Evolutionary conservation across 345 rosid species (phyloP).

Genomic region (Pistacia integerrima): DNA sequence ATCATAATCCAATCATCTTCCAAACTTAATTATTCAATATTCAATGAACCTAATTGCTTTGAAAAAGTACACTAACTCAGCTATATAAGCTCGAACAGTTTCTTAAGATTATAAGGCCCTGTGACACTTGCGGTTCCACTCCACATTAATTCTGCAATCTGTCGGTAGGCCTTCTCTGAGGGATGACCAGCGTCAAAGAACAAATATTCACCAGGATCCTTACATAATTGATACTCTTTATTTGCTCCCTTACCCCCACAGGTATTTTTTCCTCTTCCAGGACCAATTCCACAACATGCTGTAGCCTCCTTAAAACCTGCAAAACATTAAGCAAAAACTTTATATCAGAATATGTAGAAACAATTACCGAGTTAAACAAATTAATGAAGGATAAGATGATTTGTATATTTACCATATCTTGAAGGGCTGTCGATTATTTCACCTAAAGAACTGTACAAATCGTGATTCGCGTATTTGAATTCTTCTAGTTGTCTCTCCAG

Average conservation of each 20-base stretch:
- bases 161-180: constrained; percentile 34
- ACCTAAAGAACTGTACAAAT: constrained; percentile 9
- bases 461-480: constrained; percentile 24
- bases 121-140: constrained; percentile 17
- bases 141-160: constrained; percentile 43
- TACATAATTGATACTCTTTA: constrained; percentile 23
- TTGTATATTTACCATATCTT: constrained; percentile 27
- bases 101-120: constrained; percentile 25
- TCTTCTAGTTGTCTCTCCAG: constrained; percentile 22
- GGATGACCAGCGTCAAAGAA: constrained; percentile 41
- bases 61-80: background rate
- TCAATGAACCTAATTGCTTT: too few species aligned
- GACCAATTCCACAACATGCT: constrained; percentile 26
- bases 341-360: too few species aligned
- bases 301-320: constrained; percentile 25
- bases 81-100: constrained; percentile 10
- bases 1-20: too few species aligned
- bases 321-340: background rate
- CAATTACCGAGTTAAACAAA: too few species aligned
- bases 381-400: too few species aligned
- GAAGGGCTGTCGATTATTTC: constrained; percentile 31
- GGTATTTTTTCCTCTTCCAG: background rate
- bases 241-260: constrained; percentile 21
- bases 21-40: too few species aligned
- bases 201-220: constrained; percentile 25